These are phyloP conservation scores for Alternaria alternata DNA, from an alignment of 2,329 filamentous ascomycete genomes.

Conservation along the genomic window DNA sequence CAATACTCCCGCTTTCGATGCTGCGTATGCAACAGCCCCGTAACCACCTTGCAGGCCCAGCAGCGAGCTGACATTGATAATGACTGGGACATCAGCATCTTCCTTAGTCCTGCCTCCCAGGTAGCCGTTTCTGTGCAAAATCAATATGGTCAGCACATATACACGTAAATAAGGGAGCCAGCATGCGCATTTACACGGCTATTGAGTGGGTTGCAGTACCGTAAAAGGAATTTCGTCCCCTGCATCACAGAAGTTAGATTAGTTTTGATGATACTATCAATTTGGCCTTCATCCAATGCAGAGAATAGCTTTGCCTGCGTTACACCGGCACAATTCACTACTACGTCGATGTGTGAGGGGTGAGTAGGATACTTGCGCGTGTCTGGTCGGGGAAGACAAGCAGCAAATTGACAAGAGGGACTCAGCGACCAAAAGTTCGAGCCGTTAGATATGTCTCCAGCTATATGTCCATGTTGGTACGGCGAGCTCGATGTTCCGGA, in stretches of 20 bases:
- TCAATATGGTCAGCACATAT: background rate
- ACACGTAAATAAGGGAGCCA: background rate
- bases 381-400: slow-evolving; percentile 10
- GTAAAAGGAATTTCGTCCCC: slow-evolving; percentile 64
- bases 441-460: slow-evolving; percentile 33
- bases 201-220: slow-evolving; percentile 24
- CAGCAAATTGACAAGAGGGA: background rate
- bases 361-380: slow-evolving; percentile 3
- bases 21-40: slow-evolving; percentile 77
- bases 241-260: slow-evolving; percentile 75
- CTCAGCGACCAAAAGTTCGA: slow-evolving; percentile 34
- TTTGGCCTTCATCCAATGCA: slow-evolving; percentile 58
- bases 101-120: slow-evolving; percentile 36
- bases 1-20: slow-evolving; percentile 81
- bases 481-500: background rate
- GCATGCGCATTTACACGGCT: background rate
- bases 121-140: slow-evolving; percentile 11
- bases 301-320: slow-evolving; percentile 71
- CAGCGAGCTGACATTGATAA: slow-evolving; percentile 83
- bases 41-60: slow-evolving; percentile 73
- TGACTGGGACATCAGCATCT: slow-evolving; percentile 54
- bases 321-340: slow-evolving; percentile 83
- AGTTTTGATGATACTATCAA: slow-evolving; percentile 69
- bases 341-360: slow-evolving; percentile 53
- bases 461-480: slow-evolving; percentile 35